Evolutionary conservation across 106 monocot genomes (phyloP).

Genomic region (Dactylorhiza incarnata): DNA sequence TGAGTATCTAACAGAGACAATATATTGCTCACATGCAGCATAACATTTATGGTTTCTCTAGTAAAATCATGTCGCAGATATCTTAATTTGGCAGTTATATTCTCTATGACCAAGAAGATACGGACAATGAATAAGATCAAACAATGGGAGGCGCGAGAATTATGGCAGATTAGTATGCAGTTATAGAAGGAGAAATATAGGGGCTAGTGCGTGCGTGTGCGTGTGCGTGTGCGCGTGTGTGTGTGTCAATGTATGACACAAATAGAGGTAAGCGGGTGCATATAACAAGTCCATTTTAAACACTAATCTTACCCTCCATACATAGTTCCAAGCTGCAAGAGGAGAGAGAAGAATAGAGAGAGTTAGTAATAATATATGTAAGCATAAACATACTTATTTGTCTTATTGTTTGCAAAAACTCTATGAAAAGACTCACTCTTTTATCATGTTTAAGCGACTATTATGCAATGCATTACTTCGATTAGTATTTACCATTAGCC

Average conservation of each 20-base stretch:
- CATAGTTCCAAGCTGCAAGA: no score
- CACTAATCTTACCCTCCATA: no score
- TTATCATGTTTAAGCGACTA: no score
- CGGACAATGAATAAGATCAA: background rate
- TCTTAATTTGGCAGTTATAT: background rate
- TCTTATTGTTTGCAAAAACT: no score
- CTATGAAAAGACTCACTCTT: no score
- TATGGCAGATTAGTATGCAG: background rate
- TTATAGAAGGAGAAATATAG: background rate
- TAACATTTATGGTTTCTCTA: background rate
- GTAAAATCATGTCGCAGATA: conserved; percentile 6
- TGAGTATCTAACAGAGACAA: conserved; percentile 3
- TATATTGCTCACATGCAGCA: conserved; percentile 4
- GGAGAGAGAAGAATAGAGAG: no score
- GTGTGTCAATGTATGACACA: background rate
- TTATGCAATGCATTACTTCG: no score
- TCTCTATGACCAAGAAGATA: background rate
- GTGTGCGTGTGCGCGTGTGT: background rate
- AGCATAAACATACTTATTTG: no score
- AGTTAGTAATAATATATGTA: no score
- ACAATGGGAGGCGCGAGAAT: background rate
- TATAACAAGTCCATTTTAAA: background rate
- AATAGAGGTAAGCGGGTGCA: background rate
- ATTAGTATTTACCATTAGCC: no score
- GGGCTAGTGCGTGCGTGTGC: no score